Conservation (phyloP, 768 basidiomycete genomes). For the Phanerochaete sordida region DNA sequence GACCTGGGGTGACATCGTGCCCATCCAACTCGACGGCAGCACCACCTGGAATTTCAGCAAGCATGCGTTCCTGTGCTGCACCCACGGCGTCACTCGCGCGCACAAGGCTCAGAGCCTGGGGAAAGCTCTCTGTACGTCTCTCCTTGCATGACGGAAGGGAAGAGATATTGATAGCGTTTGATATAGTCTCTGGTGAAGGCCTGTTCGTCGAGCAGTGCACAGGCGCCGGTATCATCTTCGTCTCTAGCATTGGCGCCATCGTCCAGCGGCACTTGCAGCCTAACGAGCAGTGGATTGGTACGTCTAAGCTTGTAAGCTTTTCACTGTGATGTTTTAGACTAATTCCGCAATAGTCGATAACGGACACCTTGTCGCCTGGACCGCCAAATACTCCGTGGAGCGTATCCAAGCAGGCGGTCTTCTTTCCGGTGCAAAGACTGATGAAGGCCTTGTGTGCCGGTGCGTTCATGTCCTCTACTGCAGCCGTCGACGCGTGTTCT, state of each 20-base stretch:
- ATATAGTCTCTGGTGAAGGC: constrained; percentile 31
- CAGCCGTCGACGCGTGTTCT: neutral
- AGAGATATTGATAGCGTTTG: neutral
- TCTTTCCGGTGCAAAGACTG: constrained; percentile 25
- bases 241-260: constrained; percentile 30
- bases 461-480: constrained; percentile 9
- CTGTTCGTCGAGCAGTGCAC: constrained; percentile 25
- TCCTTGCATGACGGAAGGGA: neutral
- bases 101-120: constrained; percentile 27
- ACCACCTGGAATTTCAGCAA: constrained; percentile 27
- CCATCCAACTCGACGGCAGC: constrained; percentile 26
- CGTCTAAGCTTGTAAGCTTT: neutral
- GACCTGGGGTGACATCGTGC: constrained; percentile 32
- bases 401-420: constrained; percentile 29
- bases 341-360: constrained; percentile 23
- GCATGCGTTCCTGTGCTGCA: constrained; percentile 29
- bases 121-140: constrained; percentile 28
- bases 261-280: constrained; percentile 23
- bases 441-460: constrained; percentile 32
- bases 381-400: constrained; percentile 30
- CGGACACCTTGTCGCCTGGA: constrained; percentile 34
- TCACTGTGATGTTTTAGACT: neutral
- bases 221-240: constrained; percentile 28
- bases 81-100: constrained; percentile 20
- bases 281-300: constrained; percentile 31